Percentiles rank a stretch among this genome's conserved stretches.
Evolutionary conservation across 192 early-diverging fungal genomes (phyloP).

Genomic region (Coemansia sp.): DNA sequence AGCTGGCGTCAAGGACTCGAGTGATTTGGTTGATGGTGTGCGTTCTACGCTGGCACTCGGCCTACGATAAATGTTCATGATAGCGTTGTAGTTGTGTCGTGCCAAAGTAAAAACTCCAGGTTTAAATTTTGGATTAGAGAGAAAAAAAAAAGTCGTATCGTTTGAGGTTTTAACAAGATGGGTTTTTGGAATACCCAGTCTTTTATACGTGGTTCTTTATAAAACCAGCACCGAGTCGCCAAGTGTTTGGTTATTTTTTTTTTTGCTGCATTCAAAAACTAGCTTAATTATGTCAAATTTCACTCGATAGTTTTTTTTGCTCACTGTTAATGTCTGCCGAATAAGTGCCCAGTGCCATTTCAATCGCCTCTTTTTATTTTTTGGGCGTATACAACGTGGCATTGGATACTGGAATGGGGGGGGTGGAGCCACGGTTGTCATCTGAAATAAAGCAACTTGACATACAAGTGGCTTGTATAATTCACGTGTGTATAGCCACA

Average conservation of each 20-base stretch:
- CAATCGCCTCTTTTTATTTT: too few relatives aligned
- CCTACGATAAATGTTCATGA: background rate
- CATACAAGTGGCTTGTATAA: background rate
- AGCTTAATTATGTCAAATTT: background rate
- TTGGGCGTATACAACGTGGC: background rate
- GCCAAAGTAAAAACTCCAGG: constrained; percentile 6
- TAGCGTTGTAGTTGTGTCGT: background rate
- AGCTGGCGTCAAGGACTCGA: background rate
- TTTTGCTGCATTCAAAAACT: too few relatives aligned
- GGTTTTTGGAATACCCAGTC: too few relatives aligned
- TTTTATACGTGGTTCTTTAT: too few relatives aligned
- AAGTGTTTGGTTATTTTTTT: too few relatives aligned
- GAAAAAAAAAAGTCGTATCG: background rate
- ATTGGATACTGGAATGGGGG: background rate
- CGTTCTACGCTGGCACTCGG: background rate
- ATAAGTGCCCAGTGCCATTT: too few relatives aligned
- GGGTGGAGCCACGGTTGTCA: background rate
- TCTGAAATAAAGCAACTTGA: background rate
- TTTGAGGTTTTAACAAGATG: too few relatives aligned
- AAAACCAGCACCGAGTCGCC: too few relatives aligned
- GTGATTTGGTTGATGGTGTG: background rate
- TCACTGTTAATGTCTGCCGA: background rate
- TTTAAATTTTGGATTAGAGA: background rate
- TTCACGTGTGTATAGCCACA: background rate
- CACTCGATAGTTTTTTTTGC: background rate